A percentile compares a stretch with the other conserved stretches of the same genome.
Conservation (phyloP, 805 yeast genomes). For the Lipomyces chichibuensis region DNA sequence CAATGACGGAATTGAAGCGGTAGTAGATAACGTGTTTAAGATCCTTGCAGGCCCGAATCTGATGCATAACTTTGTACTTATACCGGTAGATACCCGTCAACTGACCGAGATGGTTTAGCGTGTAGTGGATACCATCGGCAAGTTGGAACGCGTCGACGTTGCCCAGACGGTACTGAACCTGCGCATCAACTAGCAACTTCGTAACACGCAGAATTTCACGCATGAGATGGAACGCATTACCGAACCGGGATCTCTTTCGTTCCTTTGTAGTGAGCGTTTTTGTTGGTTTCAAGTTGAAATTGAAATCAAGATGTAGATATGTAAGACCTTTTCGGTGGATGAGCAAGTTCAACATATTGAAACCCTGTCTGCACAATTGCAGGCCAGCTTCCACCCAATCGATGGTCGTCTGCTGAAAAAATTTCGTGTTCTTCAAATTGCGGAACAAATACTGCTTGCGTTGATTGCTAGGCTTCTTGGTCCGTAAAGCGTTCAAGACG, state of each 20-base stretch:
- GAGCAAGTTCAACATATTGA: constrained; percentile 84
- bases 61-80: constrained; percentile 98
- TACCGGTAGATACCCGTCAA: constrained; percentile 95
- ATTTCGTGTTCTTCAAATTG: constrained; percentile 75
- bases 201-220: constrained; percentile 85
- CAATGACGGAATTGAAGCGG: constrained; percentile 79
- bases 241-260: constrained; percentile 92
- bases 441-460: constrained; percentile 64
- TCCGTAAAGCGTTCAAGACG: constrained; percentile 72
- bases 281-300: constrained; percentile 93
- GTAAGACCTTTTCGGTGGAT: constrained; percentile 91
- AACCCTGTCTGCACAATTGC: constrained; percentile 91
- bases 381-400: constrained; percentile 99
- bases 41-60: constrained; percentile 93
- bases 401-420: constrained; percentile 84
- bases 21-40: constrained; percentile 88
- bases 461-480: constrained; percentile 48
- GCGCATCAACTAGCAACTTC: constrained; percentile 88
- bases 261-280: constrained; percentile 96
- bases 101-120: constrained; percentile 91
- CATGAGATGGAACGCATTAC: constrained; percentile 91
- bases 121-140: constrained; percentile 92
- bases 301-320: constrained; percentile 90
- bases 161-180: constrained; percentile 87
- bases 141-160: constrained; percentile 89